Base-by-base conservation (phyloP, 176 grass and related monocot genomes). In the Ananas comosus region DNA sequence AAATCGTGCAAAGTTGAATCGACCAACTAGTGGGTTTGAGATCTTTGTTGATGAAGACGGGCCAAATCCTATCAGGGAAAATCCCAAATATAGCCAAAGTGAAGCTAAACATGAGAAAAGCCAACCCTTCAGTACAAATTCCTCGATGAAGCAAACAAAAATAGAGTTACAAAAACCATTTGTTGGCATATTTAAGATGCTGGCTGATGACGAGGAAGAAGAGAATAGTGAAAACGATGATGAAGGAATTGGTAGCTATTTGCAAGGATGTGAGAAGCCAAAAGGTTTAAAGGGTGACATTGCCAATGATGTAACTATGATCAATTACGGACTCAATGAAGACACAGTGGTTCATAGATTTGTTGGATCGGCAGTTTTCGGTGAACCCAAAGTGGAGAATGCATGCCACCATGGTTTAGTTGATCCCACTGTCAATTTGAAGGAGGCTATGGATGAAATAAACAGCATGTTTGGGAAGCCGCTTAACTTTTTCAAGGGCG, bases 381-480 rank as follows among this genome's bases (percentile, higher is more conserved):
- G 70, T 51, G 88, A 96, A 82, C 28, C 83, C 72, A 88, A 88
- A 83, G 70, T 88, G 51, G 85, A 96, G 82, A 91, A 91, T 82
- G 88, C 88, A 75, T 96, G 91, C 78, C 91, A 96, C 72, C 80
- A 91, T 86, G 88, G 88, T 25, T 78, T 96, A 72, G 71, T 96
- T 8, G 91, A 96, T 69, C 85, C 91, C 75, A 96, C 85, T 64
- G 47, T 96, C 51, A 96, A 96, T 63, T 72, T 96, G 79, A 84
- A 88, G 77, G 92, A 96, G 74, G 85, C 88, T 42, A 96, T 91
- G 92, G 64, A 91, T 82, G 92, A 91, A 14, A 91, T 96, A 82
- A 96, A 96, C 66, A 79, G 23, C 75, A 91, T 91, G 92, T 96
- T 96, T 88, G 88, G 88, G 49, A 85, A 80, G 57, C 92, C 92